A percentile compares a stretch with the other conserved stretches of the same genome.
phyloP scores from a whole-genome alignment of 257 asterid species.

The Verbena officinalis region DNA sequence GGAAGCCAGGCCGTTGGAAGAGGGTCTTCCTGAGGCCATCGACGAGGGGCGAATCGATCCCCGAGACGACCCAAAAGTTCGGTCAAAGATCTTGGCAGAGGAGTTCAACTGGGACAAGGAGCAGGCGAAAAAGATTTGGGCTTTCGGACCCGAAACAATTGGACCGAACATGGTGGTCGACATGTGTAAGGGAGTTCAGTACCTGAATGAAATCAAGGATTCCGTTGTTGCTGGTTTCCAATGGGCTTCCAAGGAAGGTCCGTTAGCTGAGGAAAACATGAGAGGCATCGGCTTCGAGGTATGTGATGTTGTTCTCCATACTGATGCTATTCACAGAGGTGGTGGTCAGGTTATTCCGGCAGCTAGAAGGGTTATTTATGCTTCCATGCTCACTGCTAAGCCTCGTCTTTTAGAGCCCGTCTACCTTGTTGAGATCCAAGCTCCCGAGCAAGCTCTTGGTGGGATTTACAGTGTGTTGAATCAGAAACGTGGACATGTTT shows the following conservation, averaged over 20 bases:
- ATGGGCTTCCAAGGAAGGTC: slow-evolving; percentile 1
- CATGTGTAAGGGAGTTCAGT: background rate
- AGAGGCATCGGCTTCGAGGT: slow-evolving; percentile 1
- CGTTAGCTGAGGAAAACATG: slow-evolving; percentile 1
- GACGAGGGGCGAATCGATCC: background rate
- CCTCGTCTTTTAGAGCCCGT: background rate
- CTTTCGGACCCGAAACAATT: background rate
- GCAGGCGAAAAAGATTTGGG: background rate
- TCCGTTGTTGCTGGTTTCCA: background rate
- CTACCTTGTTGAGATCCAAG: slow-evolving; percentile 1
- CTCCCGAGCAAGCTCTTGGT: slow-evolving; percentile 2
- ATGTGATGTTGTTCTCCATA: slow-evolving; percentile 2
- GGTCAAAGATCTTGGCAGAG: background rate
- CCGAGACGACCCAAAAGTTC: background rate
- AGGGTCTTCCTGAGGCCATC: background rate
- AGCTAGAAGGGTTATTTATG: background rate
- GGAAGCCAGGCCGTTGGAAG: slow-evolving; percentile 4
- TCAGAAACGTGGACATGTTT: background rate
- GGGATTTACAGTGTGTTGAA: background rate
- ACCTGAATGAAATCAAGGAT: background rate
- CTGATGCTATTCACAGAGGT: slow-evolving; percentile 2
- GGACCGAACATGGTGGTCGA: background rate
- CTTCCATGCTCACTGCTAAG: background rate
- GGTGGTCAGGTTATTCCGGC: background rate
- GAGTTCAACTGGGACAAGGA: background rate